These are phyloP conservation scores for Macrotyloma uniflorum DNA, from an alignment of 306 rosid genomes.

Conservation along the genomic window DNA sequence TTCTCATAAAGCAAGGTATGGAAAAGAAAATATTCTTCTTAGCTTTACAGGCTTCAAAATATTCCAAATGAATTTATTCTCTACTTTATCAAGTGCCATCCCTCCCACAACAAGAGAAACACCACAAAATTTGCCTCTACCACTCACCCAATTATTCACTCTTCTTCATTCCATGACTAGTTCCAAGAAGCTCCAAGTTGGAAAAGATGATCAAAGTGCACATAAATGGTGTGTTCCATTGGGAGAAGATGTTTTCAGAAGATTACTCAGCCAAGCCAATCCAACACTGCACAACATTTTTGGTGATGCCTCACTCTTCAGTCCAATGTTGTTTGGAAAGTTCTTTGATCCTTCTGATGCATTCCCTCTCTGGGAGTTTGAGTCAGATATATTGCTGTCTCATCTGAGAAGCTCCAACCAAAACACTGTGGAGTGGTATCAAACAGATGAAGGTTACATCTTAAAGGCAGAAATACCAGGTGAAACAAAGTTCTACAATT, in stretches of 20 bases:
- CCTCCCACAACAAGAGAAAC: constrained; percentile 36
- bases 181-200: constrained; percentile 57
- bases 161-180: constrained; percentile 31
- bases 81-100: constrained; percentile 34
- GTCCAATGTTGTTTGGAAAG: constrained; percentile 89
- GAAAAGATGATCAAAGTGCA: constrained; percentile 51
- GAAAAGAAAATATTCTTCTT: constrained; percentile 38
- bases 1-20: constrained; percentile 30
- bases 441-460: constrained; percentile 61
- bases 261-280: constrained; percentile 55
- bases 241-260: constrained; percentile 75
- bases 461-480: constrained; percentile 81
- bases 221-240: constrained; percentile 73
- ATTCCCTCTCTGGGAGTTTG: constrained; percentile 93
- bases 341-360: constrained; percentile 97
- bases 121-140: constrained; percentile 35
- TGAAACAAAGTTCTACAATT: constrained; percentile 23
- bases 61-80: constrained; percentile 64
- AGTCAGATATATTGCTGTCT: constrained; percentile 69
- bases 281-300: constrained; percentile 61
- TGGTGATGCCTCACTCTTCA: constrained; percentile 80
- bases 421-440: constrained; percentile 75
- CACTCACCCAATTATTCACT: constrained; percentile 29
- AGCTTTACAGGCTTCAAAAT: constrained; percentile 58
- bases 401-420: constrained; percentile 61